phyloP scores from a whole-genome alignment of 768 basidiomycete genomes.

The Lactifluus echinatus region DNA sequence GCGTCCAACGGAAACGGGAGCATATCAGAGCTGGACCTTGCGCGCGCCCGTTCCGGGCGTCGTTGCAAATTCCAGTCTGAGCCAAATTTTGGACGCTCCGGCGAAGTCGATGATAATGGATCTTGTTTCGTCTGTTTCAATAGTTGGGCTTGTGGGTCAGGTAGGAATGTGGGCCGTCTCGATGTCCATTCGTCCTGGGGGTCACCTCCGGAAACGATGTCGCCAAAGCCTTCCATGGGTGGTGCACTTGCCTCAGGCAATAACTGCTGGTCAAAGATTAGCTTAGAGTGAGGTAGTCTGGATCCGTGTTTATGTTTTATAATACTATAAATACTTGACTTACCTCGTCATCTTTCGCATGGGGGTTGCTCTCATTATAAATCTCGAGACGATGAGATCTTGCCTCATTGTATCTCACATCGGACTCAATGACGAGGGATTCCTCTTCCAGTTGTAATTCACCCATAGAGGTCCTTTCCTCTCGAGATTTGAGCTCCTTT shows the following conservation, averaged over 20 bases:
- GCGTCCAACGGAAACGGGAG: slow-evolving; percentile 11
- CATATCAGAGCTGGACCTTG: not conserved
- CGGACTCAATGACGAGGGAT: slow-evolving; percentile 6
- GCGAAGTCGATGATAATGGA: not conserved
- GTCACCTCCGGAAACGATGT: not conserved
- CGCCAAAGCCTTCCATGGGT: not conserved
- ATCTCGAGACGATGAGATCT: slow-evolving; percentile 10
- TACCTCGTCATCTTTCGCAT: not conserved
- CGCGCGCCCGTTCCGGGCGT: not conserved
- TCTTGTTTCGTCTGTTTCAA: not conserved
- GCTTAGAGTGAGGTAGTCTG: not conserved
- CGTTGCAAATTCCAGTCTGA: slow-evolving; percentile 13
- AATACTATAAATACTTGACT: too few species aligned
- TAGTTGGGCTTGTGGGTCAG: not conserved
- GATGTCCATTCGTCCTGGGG: not conserved
- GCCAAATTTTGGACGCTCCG: slow-evolving; percentile 6
- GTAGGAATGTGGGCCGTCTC: not conserved
- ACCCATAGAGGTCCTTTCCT: not conserved
- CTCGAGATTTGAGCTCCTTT: not conserved
- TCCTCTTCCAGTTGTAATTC: not conserved
- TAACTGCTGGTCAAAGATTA: not conserved
- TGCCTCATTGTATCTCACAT: not conserved
- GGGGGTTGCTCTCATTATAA: not conserved
- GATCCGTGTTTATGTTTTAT: not conserved
- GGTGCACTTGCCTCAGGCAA: not conserved